Conservation (phyloP, 164 flowering plant genomes). For the Magnolia sinica region DNA sequence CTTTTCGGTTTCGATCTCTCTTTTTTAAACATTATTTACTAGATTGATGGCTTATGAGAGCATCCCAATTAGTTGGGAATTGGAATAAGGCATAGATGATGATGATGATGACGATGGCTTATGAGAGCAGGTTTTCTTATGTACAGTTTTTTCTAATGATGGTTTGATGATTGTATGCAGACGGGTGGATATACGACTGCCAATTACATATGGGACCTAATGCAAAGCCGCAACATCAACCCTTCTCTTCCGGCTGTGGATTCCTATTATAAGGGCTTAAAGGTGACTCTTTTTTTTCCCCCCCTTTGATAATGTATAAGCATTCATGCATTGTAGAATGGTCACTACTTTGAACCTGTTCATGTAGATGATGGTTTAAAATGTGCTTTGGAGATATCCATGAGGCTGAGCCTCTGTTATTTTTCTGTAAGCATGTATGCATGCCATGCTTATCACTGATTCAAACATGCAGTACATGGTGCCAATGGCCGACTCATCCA, state of each 20-base stretch:
- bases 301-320: neutral
- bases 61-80: too few relatives aligned
- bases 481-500: neutral
- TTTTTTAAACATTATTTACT: neutral
- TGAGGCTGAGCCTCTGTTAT: neutral
- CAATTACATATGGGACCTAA: slow-evolving; percentile 86
- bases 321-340: neutral
- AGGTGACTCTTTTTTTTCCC: slow-evolving; percentile 39
- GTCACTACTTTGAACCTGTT: neutral
- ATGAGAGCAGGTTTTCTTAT: neutral
- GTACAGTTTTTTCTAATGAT: neutral
- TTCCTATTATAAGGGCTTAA: slow-evolving; percentile 78
- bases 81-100: too few relatives aligned
- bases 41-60: neutral
- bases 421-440: neutral
- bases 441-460: neutral
- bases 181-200: slow-evolving; percentile 83
- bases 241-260: slow-evolving; percentile 64
- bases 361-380: neutral
- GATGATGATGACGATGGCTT: neutral
- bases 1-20: neutral
- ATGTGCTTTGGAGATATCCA: neutral
- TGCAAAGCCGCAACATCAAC: slow-evolving; percentile 59
- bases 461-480: neutral
- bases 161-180: slow-evolving; percentile 35